Evolutionary conservation across 225 moss, liverwort and hornwort genomes (phyloP).

Genomic region (Marchantia polymorpha): DNA sequence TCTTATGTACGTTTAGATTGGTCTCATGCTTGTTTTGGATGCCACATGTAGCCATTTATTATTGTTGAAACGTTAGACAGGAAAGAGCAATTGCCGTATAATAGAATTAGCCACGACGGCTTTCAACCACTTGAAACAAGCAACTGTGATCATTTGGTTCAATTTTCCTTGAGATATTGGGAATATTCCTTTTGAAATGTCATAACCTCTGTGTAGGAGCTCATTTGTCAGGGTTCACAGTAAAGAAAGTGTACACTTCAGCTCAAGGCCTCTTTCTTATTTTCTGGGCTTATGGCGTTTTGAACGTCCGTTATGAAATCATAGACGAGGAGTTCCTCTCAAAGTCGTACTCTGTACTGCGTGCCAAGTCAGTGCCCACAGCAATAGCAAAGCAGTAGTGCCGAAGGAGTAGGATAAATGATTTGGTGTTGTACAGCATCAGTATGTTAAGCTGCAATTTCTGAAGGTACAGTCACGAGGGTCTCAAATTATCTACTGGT

Average conservation of each 20-base stretch:
- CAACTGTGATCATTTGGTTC: not conserved
- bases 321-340: no score
- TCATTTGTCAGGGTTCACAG: constrained; percentile 5
- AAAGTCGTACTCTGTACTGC: no score
- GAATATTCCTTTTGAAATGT: not conserved
- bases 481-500: no score
- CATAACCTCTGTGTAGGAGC: constrained; percentile 1
- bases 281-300: no score
- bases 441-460: no score
- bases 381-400: no score
- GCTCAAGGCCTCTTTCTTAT: no score
- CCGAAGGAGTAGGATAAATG: no score
- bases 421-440: no score
- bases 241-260: not conserved
- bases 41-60: constrained; percentile 8
- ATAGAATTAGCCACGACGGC: constrained; percentile 8
- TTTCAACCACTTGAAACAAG: constrained; percentile 7
- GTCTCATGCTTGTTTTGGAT: not conserved
- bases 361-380: no score
- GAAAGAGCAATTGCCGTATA: constrained; percentile 1
- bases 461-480: no score
- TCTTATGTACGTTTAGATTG: constrained; percentile 14
- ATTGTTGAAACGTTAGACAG: not conserved
- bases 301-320: no score
- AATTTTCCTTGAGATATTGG: not conserved